A percentile compares a stretch with the other conserved stretches of the same genome.
Conservation (phyloP, 495 filamentous ascomycete species). For the Copromyces sp. region DNA sequence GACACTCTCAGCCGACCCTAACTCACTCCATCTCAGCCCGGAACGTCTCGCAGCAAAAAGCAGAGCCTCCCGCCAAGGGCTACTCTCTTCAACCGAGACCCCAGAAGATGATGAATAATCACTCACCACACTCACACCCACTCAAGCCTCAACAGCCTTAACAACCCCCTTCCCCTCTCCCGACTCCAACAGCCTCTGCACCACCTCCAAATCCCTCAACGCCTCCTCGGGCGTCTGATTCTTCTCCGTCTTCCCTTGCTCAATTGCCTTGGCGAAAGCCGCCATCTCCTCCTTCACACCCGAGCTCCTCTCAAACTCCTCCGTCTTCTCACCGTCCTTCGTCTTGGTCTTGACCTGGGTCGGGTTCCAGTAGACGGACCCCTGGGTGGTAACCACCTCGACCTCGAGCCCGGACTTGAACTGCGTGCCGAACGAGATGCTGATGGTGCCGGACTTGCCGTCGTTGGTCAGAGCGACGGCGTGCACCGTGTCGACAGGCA, state of each 20-base stretch:
- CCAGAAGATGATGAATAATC: neutral
- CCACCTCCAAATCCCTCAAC: slow-evolving; percentile 57
- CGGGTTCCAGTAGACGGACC: slow-evolving; percentile 35
- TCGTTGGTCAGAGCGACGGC: slow-evolving; percentile 46
- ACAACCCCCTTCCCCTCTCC: slow-evolving; percentile 42
- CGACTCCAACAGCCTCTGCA: slow-evolving; percentile 53
- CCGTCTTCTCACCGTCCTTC: slow-evolving; percentile 20
- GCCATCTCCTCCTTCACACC: slow-evolving; percentile 59
- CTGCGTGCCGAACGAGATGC: slow-evolving; percentile 56
- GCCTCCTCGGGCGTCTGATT: slow-evolving; percentile 55
- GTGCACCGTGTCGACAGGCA: slow-evolving; percentile 64
- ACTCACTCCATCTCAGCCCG: neutral
- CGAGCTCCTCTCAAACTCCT: slow-evolving; percentile 41
- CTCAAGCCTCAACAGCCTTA: slow-evolving; percentile 7
- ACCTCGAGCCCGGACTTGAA: slow-evolving; percentile 40
- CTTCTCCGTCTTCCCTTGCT: slow-evolving; percentile 32
- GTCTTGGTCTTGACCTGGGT: slow-evolving; percentile 26
- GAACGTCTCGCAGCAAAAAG: neutral
- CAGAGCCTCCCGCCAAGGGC: neutral
- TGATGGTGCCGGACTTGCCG: slow-evolving; percentile 51
- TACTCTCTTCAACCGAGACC: neutral
- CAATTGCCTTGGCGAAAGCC: slow-evolving; percentile 50
- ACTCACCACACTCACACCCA: neutral
- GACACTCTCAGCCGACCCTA: neutral
- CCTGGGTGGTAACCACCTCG: slow-evolving; percentile 42